Conservation (phyloP, 2,329 filamentous ascomycete genomes). For the Alternaria ventricosa region DNA sequence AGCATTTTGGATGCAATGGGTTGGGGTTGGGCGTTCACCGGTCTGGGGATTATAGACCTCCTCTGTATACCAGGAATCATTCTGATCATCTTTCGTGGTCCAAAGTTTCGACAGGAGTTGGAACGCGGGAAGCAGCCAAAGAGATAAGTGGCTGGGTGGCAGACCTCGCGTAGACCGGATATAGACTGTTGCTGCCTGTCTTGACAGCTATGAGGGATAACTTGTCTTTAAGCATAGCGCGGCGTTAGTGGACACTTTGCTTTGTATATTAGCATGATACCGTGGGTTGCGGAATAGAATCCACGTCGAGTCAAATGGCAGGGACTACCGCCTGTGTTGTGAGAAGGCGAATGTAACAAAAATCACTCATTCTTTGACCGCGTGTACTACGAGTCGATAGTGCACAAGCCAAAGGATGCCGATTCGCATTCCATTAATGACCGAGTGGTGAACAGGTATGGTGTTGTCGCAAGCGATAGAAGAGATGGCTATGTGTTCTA, state of each 20-base stretch:
- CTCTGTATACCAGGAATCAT: slow-evolving; percentile 33
- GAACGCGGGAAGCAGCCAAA: slow-evolving; percentile 21
- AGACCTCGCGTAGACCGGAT: background rate
- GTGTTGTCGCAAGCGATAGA: background rate
- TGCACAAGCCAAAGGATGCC: too few species aligned
- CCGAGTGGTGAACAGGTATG: background rate
- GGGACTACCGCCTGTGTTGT: background rate
- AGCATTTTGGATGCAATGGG: slow-evolving; percentile 45
- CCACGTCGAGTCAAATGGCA: background rate
- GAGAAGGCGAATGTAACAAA: too few species aligned
- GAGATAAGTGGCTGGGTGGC: background rate
- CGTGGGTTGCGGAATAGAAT: background rate
- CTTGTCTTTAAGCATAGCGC: slow-evolving; percentile 18
- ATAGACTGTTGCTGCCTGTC: background rate
- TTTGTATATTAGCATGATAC: background rate
- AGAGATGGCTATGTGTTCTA: background rate
- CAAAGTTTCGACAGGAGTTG: slow-evolving; percentile 29
- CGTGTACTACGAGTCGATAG: too few species aligned
- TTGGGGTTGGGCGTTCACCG: slow-evolving; percentile 52
- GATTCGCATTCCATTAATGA: background rate
- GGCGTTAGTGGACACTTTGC: slow-evolving; percentile 9
- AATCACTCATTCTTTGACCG: too few species aligned
- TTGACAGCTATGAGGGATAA: background rate
- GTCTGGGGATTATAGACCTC: slow-evolving; percentile 45
- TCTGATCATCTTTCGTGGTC: slow-evolving; percentile 28